Base-by-base conservation (phyloP, 1,284 basidiomycete genomes). In the Pyrrhoderma noxium region DNA sequence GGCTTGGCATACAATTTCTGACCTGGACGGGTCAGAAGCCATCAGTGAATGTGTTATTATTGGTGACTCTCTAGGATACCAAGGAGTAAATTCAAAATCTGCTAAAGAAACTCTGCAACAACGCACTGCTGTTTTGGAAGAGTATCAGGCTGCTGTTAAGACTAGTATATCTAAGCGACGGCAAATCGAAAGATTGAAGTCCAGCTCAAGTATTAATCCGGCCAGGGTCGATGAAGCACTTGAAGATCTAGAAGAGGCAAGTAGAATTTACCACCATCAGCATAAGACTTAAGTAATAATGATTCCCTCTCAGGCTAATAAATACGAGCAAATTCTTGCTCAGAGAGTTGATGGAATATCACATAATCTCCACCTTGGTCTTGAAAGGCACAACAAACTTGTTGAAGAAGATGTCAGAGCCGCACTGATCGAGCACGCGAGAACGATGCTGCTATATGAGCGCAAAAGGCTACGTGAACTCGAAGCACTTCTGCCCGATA, bases 21-120 rank as follows among this genome's bases (percentile, higher is more conserved):
- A 90, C 60, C 76, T 94, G 56, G 85, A 90, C 56, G 85, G 91
- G 59, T 85, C 89, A 13, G 87, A 92, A 64, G 80, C 89, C 25
- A 86, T 92, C 54, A 92, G 86, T 59, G 93, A 95, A 74, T 91
- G 89, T 59, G 89, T 97, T 38, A 85, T 95, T 37, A 68, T 97
- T 21, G 91, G 90, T 19, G 93, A 97, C 65, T 86, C 91, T 0
- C 71, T 97, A 48, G 90, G 90, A 1, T 97, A 97, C 65, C 92
- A 96, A 68, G 88, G 91, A 14, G 75, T 93, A 68, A 96, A 96
- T 61, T 91, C 94, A n/a, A 79, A 86, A 42, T 89, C 93, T 9
- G 93, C 92, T 2, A 95, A 93, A 69, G 93, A 96, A 63, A 93
- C 93, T 0, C 68, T 96, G 9, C 75, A 80, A 52, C 89, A 93